Percentiles rank a stretch among this genome's conserved stretches.
These are phyloP conservation scores for Lactarius vividus DNA, from an alignment of 768 basidiomycete species.

Conservation along the genomic window DNA sequence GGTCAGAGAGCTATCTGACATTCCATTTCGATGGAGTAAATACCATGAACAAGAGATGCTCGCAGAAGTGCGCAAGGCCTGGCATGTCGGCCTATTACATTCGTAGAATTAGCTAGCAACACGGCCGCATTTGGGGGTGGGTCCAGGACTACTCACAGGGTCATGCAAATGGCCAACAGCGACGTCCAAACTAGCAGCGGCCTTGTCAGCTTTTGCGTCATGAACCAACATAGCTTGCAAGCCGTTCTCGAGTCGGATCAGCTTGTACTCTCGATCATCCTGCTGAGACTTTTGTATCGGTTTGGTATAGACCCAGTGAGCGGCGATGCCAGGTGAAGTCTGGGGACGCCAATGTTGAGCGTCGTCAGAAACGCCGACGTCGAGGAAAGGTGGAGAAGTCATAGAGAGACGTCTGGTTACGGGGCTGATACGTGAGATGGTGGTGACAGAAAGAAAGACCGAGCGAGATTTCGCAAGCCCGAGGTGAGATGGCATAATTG, in stretches of 20 bases:
- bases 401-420: not conserved
- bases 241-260: constrained; percentile 85
- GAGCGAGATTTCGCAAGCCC: not conserved
- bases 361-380: constrained; percentile 18
- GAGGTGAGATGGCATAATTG: constrained; percentile 7
- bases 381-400: not conserved
- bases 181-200: constrained; percentile 92
- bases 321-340: not conserved
- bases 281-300: constrained; percentile 67
- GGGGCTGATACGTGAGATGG: not conserved
- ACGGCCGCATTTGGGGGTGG: not conserved
- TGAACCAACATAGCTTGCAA: constrained; percentile 83
- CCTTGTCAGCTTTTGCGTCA: constrained; percentile 87
- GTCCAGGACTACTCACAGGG: constrained; percentile 56
- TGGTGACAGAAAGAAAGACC: constrained; percentile 4
- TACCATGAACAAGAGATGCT: constrained; percentile 96
- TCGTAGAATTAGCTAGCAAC: not conserved
- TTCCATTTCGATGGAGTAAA: constrained; percentile 30
- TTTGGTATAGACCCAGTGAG: constrained; percentile 53
- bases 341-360: constrained; percentile 21
- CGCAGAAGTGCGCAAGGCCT: constrained; percentile 92
- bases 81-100: constrained; percentile 73
- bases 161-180: constrained; percentile 92
- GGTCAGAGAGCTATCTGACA: not conserved
- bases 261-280: constrained; percentile 76